Conservation (phyloP, 2,329 filamentous ascomycete species). For the Zalaria obscura region DNA sequence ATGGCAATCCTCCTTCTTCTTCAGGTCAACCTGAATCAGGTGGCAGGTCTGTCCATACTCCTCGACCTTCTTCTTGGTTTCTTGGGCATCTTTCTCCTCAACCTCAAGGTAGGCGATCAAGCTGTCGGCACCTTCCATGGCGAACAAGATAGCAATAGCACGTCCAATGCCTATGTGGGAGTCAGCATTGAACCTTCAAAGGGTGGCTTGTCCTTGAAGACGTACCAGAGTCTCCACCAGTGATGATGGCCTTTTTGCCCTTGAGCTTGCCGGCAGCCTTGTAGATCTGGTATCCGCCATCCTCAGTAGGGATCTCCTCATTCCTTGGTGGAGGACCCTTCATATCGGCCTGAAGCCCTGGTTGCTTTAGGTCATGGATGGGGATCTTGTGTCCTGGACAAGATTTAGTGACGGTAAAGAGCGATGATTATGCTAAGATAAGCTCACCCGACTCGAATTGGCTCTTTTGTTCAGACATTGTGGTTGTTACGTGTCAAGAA, state of each 20-base stretch:
- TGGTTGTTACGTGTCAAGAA: not conserved
- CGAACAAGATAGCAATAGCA: slow-evolving; percentile 61
- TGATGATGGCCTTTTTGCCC: slow-evolving; percentile 65
- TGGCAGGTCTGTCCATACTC: slow-evolving; percentile 51
- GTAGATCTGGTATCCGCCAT: slow-evolving; percentile 56
- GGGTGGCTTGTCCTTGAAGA: too few species aligned
- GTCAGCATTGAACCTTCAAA: too few species aligned
- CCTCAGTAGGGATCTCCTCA: slow-evolving; percentile 51
- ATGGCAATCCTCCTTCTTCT: slow-evolving; percentile 52
- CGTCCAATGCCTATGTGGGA: slow-evolving; percentile 50
- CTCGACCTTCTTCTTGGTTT: slow-evolving; percentile 59
- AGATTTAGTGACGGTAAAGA: not conserved
- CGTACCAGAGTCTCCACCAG: slow-evolving; percentile 52
- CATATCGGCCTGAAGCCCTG: slow-evolving; percentile 41
- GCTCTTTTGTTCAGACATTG: not conserved
- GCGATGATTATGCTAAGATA: not conserved
- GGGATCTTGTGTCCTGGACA: slow-evolving; percentile 33
- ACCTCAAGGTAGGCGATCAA: slow-evolving; percentile 57
- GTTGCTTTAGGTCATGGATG: slow-evolving; percentile 34
- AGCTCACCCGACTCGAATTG: not conserved
- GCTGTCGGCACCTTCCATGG: slow-evolving; percentile 64
- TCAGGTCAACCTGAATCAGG: slow-evolving; percentile 50
- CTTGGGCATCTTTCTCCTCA: slow-evolving; percentile 62
- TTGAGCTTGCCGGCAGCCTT: slow-evolving; percentile 61
- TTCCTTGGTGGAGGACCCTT: slow-evolving; percentile 42